Conservation (phyloP, 805 yeast species). For the Saccharomycopsis guyanensis region DNA sequence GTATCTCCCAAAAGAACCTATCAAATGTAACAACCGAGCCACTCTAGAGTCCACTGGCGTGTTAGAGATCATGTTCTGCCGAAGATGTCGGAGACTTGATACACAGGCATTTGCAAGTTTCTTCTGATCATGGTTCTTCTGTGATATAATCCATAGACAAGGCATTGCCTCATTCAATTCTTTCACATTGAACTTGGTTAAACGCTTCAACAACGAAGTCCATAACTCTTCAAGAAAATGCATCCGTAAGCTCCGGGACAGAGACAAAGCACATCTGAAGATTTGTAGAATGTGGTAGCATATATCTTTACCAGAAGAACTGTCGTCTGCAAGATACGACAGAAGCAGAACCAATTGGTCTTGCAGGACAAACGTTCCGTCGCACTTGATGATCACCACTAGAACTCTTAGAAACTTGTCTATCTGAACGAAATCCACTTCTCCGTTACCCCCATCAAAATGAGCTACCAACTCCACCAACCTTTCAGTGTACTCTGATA, state of each 20-base stretch:
- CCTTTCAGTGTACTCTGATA: not conserved
- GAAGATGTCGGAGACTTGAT: conserved; percentile 47
- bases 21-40: conserved; percentile 48
- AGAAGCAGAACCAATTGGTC: conserved; percentile 61
- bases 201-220: conserved; percentile 40
- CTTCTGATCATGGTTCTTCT: conserved; percentile 35
- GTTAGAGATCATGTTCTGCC: conserved; percentile 34
- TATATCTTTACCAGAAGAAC: conserved; percentile 32
- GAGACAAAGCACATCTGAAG: conserved; percentile 42
- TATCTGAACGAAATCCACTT: conserved; percentile 30
- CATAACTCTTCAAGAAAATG: conserved; percentile 45
- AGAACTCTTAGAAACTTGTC: conserved; percentile 41
- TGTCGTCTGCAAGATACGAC: conserved; percentile 51
- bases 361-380: conserved; percentile 47
- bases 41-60: conserved; percentile 35
- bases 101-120: conserved; percentile 56
- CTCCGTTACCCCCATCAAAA: conserved; percentile 26
- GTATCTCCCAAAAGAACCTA: conserved; percentile 65
- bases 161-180: conserved; percentile 75
- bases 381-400: conserved; percentile 48
- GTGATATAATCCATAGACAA: conserved; percentile 51
- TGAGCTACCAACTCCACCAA: conserved; percentile 23
- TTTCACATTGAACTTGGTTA: conserved; percentile 51
- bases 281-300: conserved; percentile 48
- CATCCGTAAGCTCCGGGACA: conserved; percentile 38